Evolutionary conservation across 2,329 filamentous ascomycete species (phyloP), one percentile per base, ranked within the genome.

Genomic region (Acephala macrosclerotiorum): DNA sequence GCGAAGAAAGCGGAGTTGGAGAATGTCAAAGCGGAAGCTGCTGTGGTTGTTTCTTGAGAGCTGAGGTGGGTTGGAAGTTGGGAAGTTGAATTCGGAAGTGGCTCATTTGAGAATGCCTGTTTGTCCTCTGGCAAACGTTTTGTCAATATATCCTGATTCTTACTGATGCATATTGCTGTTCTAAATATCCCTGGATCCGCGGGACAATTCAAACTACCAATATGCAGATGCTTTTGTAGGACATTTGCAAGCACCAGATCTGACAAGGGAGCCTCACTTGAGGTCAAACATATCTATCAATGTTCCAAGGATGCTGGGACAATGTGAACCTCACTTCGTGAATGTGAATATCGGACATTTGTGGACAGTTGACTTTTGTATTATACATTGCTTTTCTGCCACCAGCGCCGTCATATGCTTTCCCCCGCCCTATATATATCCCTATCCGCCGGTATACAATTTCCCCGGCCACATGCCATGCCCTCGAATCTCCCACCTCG

Each of bases 1-100:
- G 81, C 80, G 47, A 86, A 82, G 73, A 77, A 82, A 72, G 78
- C 75, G 67, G 68, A 65, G 61, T 49, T 72, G 65, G 64, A 60
- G 29, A 58, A 40, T 38, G 63, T 67, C 3, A 64, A 47, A 36
- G 47, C 35, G n/a, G 56, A 66, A 25, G 58, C 38, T 40, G 55
- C 40, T 38, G 55, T 59, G 9, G 45, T 45, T 56, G 53, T 29
- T 49, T 59, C 45, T 22, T 49, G 45, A n/a, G n/a, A n/a, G n/a
- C n/a, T n/a, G n/a, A 49, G 11, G 9, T 49, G 45, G 3, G n/a
- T 9, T 6, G 9, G 29, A 9, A 33, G 29, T n/a, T n/a, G n/a
- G n/a, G n/a, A n/a, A n/a, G n/a, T n/a, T n/a, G n/a, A n/a, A n/a
- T n/a, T n/a, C n/a, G n/a, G n/a, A n/a, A n/a, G n/a, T n/a, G n/a